phyloP scores from a whole-genome alignment of 495 filamentous ascomycete species.

The Lichenothelia convexa region DNA sequence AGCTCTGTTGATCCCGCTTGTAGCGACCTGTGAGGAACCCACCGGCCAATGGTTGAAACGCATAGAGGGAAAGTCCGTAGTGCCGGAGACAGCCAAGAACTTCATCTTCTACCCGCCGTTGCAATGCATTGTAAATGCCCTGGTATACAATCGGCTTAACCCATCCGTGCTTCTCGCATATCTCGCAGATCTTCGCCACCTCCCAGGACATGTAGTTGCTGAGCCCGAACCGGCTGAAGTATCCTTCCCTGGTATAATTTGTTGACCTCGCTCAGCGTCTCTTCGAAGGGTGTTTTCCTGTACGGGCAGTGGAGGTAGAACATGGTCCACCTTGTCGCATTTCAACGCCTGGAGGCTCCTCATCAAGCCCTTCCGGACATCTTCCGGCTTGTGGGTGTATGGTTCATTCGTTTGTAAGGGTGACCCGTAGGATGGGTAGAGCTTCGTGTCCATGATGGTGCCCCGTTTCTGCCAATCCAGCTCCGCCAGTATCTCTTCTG shows the following conservation, averaged over 20 bases:
- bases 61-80: slow-evolving; percentile 69
- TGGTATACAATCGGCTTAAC: slow-evolving; percentile 52
- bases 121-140: slow-evolving; percentile 53
- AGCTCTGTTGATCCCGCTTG: slow-evolving; percentile 45
- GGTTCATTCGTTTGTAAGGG: too few species aligned
- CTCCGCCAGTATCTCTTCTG: slow-evolving; percentile 65
- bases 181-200: slow-evolving; percentile 71
- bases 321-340: slow-evolving; percentile 61
- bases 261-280: slow-evolving; percentile 61
- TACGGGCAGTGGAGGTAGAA: slow-evolving; percentile 81
- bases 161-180: slow-evolving; percentile 64
- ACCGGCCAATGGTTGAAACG: slow-evolving; percentile 82
- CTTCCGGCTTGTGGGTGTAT: slow-evolving; percentile 40
- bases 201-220: slow-evolving; percentile 80
- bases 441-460: slow-evolving; percentile 70
- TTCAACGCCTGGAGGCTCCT: slow-evolving; percentile 51
- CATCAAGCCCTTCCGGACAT: slow-evolving; percentile 42
- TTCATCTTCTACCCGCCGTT: slow-evolving; percentile 62
- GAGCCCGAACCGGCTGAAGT: slow-evolving; percentile 69
- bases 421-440: slow-evolving; percentile 47
- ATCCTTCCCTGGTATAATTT: slow-evolving; percentile 69
- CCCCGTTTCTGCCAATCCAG: slow-evolving; percentile 68
- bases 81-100: slow-evolving; percentile 61
- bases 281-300: slow-evolving; percentile 42
- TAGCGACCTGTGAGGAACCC: slow-evolving; percentile 77